Base-by-base conservation (phyloP, 2,329 filamentous ascomycete genomes). In the Penicillium glabrum region DNA sequence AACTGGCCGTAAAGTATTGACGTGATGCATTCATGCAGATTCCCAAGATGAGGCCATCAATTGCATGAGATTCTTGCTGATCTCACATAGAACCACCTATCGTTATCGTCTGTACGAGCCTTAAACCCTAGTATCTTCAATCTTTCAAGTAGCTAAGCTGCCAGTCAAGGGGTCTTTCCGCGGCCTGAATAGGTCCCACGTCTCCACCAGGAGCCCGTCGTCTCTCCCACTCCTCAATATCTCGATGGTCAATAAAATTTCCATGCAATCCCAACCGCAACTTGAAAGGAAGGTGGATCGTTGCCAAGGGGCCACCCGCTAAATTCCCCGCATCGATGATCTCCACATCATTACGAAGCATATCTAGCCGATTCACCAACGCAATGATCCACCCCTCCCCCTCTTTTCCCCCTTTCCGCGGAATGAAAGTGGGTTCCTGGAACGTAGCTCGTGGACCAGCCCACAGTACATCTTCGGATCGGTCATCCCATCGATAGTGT, bases 341-440 rank as follows among this genome's bases (percentile, higher is more conserved):
- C 35, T 70, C 61, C n/a, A 75, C 61, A 57, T 76, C 72, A 53
- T 72, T 73, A 7, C 67, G 56, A 37, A 70, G 52, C 26, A 69
- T 62, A 60, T 81, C 80, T 4, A 81, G 72, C 52, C 71, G 69
- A 46, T 72, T 72, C 23, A 71, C 44, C 4, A 73, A 51, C 1
- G 61, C 64, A 19, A 73, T 63, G 5, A 74, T 58, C 43, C 69
- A 74, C 0, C 71, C 71, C 9, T 71, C 71, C 3, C 69, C 71
- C 58, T 73, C 71, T 51, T 9, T 68, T 65, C 39, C 69, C 69
- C 31, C 39, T 11, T 21, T 23, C 19, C 19, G n/a, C 3, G 19
- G 39, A 41, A 41, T 41, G 11, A 41, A 41, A 13, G 39, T 41
- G 1, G 39, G 39, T 10, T 41, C 19, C 39, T 41, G 39, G 19